Evolutionary conservation across 371 early-diverging fungal species (phyloP).

Genomic region (Mucor saturninus): DNA sequence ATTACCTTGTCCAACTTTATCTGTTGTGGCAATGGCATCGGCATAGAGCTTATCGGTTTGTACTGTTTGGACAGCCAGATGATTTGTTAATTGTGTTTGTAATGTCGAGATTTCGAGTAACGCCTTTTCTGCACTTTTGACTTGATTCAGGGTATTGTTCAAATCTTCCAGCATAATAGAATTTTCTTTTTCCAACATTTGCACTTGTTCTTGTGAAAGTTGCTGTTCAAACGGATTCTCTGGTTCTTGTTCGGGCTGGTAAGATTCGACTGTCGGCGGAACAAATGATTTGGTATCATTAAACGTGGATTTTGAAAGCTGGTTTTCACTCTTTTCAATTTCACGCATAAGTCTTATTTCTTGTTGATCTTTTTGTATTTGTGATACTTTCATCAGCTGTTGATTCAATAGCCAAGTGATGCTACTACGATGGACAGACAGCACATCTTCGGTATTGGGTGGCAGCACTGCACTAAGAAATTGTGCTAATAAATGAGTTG

Average conservation of each 20-base stretch:
- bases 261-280: background rate
- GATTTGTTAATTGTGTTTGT: slow-evolving; percentile 65
- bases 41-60: slow-evolving; percentile 72
- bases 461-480: slow-evolving; percentile 25
- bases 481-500: slow-evolving; percentile 22
- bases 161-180: slow-evolving; percentile 60
- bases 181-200: slow-evolving; percentile 68
- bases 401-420: slow-evolving; percentile 62
- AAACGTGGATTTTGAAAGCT: slow-evolving; percentile 27
- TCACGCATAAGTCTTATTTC: slow-evolving; percentile 54
- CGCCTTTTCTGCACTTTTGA: slow-evolving; percentile 69
- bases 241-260: background rate
- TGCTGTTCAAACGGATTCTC: slow-evolving; percentile 17
- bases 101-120: slow-evolving; percentile 71
- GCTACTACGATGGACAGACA: slow-evolving; percentile 55
- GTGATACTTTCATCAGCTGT: slow-evolving; percentile 53
- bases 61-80: slow-evolving; percentile 68
- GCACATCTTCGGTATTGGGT: slow-evolving; percentile 37
- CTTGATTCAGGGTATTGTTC: slow-evolving; percentile 65
- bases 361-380: slow-evolving; percentile 60
- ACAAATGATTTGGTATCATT: background rate
- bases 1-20: slow-evolving; percentile 66
- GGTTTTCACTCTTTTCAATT: slow-evolving; percentile 59
- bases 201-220: slow-evolving; percentile 62
- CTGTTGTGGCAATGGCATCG: slow-evolving; percentile 67